phyloP scores from a whole-genome alignment of 2,329 filamentous ascomycete genomes.

The Dothistroma pini region DNA sequence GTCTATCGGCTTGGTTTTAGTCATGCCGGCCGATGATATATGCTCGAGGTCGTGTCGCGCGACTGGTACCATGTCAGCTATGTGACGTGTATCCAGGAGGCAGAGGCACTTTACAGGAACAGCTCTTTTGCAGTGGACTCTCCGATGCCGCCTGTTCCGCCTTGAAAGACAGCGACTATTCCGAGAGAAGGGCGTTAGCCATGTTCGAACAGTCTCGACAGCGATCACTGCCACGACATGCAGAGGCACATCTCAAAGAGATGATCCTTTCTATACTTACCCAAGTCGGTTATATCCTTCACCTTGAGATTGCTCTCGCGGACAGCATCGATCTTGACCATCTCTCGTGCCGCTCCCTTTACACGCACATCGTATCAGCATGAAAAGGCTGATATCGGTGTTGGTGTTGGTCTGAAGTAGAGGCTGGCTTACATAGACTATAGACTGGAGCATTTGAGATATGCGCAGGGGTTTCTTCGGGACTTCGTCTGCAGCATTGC shows the following conservation, averaged over 20 bases:
- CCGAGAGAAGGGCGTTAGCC: no score
- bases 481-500: not conserved
- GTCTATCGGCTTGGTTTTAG: not conserved
- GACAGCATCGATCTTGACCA: conserved; percentile 28
- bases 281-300: conserved; percentile 28
- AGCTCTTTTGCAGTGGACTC: conserved; percentile 40
- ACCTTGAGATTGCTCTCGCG: conserved; percentile 33
- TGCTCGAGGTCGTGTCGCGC: conserved; percentile 37
- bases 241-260: no score
- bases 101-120: conserved; percentile 27
- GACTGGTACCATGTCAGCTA: conserved; percentile 1
- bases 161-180: conserved; percentile 40
- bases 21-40: conserved; percentile 43
- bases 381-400: not conserved
- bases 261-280: no score
- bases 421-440: not conserved
- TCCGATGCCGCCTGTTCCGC: conserved; percentile 43
- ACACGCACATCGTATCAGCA: not conserved
- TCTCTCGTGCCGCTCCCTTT: conserved; percentile 20
- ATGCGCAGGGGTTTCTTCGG: not conserved
- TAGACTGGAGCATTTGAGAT: no score
- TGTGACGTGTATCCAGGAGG: no score
- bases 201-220: no score
- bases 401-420: not conserved
- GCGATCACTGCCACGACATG: no score